Conservation (phyloP, 78 protist species). For the Diacronema lutheri region DNA sequence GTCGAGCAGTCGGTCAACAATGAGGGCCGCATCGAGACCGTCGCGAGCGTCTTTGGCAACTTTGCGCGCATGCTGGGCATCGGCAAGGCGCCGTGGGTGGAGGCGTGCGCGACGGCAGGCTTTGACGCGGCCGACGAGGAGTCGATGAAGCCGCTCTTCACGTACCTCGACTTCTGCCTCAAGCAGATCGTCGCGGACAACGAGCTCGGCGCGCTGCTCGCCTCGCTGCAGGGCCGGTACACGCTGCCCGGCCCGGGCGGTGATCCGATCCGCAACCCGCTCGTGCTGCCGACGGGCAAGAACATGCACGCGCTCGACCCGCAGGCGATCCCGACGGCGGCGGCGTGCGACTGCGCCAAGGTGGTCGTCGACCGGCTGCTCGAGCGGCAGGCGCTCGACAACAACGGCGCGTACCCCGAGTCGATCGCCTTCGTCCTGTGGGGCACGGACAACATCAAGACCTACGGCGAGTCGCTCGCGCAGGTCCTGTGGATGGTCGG, state of each 20-base stretch:
- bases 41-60: background rate
- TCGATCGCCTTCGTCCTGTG: constrained; percentile 45
- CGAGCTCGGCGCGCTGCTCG: constrained; percentile 45
- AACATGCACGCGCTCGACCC: constrained; percentile 64
- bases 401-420: constrained; percentile 48
- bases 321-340: constrained; percentile 55
- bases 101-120: constrained; percentile 1
- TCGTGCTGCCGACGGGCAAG: constrained; percentile 56
- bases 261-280: constrained; percentile 53
- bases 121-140: constrained; percentile 1
- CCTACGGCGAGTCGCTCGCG: constrained; percentile 53
- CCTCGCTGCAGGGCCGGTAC: constrained; percentile 39
- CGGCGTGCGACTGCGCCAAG: constrained; percentile 53
- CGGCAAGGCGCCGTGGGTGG: constrained; percentile 5
- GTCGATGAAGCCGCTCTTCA: background rate
- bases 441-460: constrained; percentile 61
- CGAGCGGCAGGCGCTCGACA: constrained; percentile 34
- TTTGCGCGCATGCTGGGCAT: background rate
- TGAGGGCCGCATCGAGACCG: constrained; percentile 20
- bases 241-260: constrained; percentile 54
- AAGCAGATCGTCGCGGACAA: constrained; percentile 55
- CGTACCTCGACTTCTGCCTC: constrained; percentile 51
- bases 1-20: constrained; percentile 30
- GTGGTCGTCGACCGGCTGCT: constrained; percentile 46
- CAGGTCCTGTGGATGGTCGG: constrained; percentile 50